Evolutionary conservation across 1,139 yeast genomes (phyloP), one percentile per base, ranked within the genome.

Genomic region (Arxiozyma bovina): DNA sequence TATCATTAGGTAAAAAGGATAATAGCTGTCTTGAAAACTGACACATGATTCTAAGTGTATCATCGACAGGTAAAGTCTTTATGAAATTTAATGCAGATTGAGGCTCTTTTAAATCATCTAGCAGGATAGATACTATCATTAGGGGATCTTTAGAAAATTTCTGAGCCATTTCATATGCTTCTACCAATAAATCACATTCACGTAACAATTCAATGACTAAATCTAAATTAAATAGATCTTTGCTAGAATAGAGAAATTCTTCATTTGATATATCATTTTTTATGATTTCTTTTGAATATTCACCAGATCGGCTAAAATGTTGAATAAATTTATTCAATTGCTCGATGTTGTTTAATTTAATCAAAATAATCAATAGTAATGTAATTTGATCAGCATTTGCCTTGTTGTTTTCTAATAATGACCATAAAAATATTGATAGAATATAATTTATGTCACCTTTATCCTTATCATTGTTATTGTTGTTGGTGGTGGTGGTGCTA

Each of bases 381-480:
- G 97, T 90, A 2, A 90, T 78, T 67, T 93, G 97, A 66, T 90
- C 96, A 49, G 80, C 77, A 43, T 80, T 79, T 0, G 96, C 84
- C 17, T 78, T 62, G 0, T 75, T 69, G 62, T 72, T 71, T 12
- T 76, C 75, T 53, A 87, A 77, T 58, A 91, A 73, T 18, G 75
- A 76, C 64, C 82, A 82, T 45, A 93, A 72, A 62, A 87, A 91
- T 52, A 73, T 74, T 0, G 93, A 79, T 60, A 93, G 71, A 56
- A 81, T 79, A 15, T 58, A 56, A 20, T 66, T 58, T 18, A 61
- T 62, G 18, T 58, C 57, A 1, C 61, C 55, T 53, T 61, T 63
- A 1, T 76, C 30, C 2, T 7, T 27, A 11, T 27, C 8, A 7
- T 8, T 27, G 11, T 27, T 27, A 27, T 27, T 27, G 8, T 2